Percentiles rank a stretch among this genome's conserved stretches.
Evolutionary conservation across 148 eudicot species (phyloP).

Genomic region (Limonium bicolor): DNA sequence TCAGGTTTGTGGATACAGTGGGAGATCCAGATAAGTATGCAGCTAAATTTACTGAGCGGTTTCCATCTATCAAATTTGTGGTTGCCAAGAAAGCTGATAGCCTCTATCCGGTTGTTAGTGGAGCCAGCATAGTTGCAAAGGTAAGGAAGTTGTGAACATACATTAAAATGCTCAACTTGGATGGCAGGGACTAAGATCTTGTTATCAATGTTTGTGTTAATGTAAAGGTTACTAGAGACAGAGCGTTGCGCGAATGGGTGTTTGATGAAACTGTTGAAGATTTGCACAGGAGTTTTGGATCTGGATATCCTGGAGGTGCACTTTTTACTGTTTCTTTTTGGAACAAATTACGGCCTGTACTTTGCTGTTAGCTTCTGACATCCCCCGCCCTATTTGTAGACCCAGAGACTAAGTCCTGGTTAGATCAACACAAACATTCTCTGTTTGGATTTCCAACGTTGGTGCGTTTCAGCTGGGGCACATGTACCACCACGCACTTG

Average conservation of each 20-base stretch:
- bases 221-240: conserved; percentile 79
- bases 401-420: conserved; percentile 84
- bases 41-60: conserved; percentile 51
- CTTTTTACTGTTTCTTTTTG: not conserved
- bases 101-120: conserved; percentile 98
- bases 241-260: conserved; percentile 70
- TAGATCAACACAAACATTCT: conserved; percentile 70
- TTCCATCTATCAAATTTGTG: conserved; percentile 84
- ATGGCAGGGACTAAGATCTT: too few relatives aligned
- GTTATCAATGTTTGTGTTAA: conserved; percentile 4
- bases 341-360: not conserved
- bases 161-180: too few relatives aligned
- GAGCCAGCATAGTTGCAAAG: conserved; percentile 98
- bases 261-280: conserved; percentile 77
- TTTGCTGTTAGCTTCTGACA: not conserved
- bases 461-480: conserved; percentile 98
- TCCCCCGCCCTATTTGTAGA: conserved; percentile 26
- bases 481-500: conserved; percentile 67
- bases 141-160: conserved; percentile 16
- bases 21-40: conserved; percentile 89
- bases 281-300: conserved; percentile 70
- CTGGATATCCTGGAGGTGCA: conserved; percentile 95
- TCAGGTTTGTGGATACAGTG: conserved; percentile 94
- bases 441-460: conserved; percentile 91
- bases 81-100: conserved; percentile 99